Evolutionary conservation across 78 protist species (phyloP), one percentile per base, ranked within the genome.

Genomic region (Emiliania huxleyi): DNA sequence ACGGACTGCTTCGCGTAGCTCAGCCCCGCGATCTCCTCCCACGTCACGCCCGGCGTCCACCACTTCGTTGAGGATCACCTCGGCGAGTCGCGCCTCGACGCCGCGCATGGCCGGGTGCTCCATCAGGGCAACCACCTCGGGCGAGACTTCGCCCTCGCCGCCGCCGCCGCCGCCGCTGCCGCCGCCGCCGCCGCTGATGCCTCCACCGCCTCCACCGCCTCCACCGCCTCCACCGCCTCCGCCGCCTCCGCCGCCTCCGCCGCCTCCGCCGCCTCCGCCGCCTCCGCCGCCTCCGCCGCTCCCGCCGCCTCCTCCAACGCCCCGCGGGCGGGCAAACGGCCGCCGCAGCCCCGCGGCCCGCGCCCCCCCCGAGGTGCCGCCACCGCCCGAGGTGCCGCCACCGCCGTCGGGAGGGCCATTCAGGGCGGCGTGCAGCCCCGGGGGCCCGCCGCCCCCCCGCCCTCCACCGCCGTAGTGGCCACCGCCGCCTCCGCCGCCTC

Each of bases 21-120:
- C 40, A 97, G 94, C 0, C 98, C 98, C 0, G 96, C 96, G 69
- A 55, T 40, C 46, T 33, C n/a, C 22, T 37, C 73, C 73, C 91
- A 49, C 15, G n/a, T 0, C 23, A 85, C 90, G 35, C 91, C 91
- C 0, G 91, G 91, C 35, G 79, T 87, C 79, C 33, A 87, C 73
- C 19, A 87, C 37, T 35, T 87, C 77, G 77, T 77, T n/a, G 40
- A 43, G 15, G 69, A 92, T 48, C 49, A n/a, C n/a, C n/a, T n/a
- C n/a, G n/a, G 42, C 89, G 11, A 91, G 93, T 79, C 22, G 44
- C 69, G 71, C 48, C 42, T 91, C 93, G 52, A 91, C 38, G 38
- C 89, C 93, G 29, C 42, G 37, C 71, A 91, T 21, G 33, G 89
- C 89, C 26, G 35, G 48, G 46, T 77, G 85, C 2, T 77, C 85